phyloP scores from a whole-genome alignment of 106 monocot genomes.

The Dactylorhiza incarnata region DNA sequence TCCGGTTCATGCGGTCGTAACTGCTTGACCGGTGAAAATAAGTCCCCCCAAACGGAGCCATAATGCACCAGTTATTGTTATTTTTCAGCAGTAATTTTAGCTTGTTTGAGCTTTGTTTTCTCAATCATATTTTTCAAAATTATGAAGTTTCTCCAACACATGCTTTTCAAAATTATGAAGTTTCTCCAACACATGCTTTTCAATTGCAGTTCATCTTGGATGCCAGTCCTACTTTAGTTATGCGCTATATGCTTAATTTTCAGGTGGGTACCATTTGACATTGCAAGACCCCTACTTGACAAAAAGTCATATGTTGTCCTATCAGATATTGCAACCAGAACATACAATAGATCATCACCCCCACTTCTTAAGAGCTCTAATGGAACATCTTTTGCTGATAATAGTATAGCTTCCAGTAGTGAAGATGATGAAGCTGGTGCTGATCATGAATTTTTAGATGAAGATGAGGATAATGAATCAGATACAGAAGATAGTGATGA shows the following conservation, averaged over 20 bases:
- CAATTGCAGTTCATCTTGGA: background rate
- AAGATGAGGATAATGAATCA: slow-evolving; percentile 9
- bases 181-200: background rate
- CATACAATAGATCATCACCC: slow-evolving; percentile 8
- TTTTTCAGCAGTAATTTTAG: background rate
- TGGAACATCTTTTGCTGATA: slow-evolving; percentile 4
- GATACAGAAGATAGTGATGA: slow-evolving; percentile 13
- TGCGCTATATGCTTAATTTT: slow-evolving; percentile 7
- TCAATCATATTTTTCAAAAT: background rate
- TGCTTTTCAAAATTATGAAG: background rate
- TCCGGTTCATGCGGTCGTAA: too few species aligned
- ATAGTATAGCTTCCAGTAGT: slow-evolving; percentile 14
- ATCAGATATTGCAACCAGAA: slow-evolving; percentile 26
- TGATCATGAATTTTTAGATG: slow-evolving; percentile 21
- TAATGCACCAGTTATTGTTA: background rate
- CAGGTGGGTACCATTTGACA: slow-evolving; percentile 74
- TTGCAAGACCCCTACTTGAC: slow-evolving; percentile 48
- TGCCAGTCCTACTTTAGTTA: background rate
- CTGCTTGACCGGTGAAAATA: too few species aligned
- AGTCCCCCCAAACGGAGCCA: too few species aligned
- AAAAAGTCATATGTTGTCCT: slow-evolving; percentile 39
- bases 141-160: background rate
- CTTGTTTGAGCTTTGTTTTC: background rate
- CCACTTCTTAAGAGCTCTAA: slow-evolving; percentile 4
- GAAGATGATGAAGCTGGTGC: slow-evolving; percentile 18